A percentile compares a stretch with the other conserved stretches of the same genome.
Conservation (phyloP, 208 protist species). For the Ichthyophonus hoferi region DNA sequence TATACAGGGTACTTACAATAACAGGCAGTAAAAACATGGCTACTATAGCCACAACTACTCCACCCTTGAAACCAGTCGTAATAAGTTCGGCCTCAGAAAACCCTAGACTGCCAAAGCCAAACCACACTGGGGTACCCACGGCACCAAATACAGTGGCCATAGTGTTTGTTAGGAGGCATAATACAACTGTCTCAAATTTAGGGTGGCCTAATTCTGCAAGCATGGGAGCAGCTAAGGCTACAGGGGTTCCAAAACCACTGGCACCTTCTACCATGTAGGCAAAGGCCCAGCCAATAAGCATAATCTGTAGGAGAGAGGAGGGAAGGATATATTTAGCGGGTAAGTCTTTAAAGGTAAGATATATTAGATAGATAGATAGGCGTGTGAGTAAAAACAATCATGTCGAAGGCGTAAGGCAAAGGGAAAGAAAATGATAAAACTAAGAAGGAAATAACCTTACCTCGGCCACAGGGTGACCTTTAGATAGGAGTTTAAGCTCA, state of each 20-base stretch:
- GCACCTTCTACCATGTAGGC: conserved; percentile 18
- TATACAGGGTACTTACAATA: background rate
- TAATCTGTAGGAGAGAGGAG: too few relatives aligned
- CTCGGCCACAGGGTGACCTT: conserved; percentile 16
- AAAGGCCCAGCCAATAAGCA: conserved; percentile 22
- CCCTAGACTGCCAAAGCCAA: background rate
- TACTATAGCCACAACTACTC: background rate
- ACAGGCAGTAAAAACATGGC: background rate
- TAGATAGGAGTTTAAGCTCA: conserved; percentile 7
- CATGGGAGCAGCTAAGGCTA: conserved; percentile 27
- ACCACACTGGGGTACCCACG: conserved; percentile 33
- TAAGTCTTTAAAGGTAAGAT: too few relatives aligned
- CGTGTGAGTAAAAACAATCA: too few relatives aligned
- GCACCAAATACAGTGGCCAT: conserved; percentile 31
- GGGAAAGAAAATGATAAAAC: too few relatives aligned
- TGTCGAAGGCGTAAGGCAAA: too few relatives aligned
- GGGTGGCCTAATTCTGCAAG: conserved; percentile 23
- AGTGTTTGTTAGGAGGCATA: conserved; percentile 20
- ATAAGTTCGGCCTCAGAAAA: background rate
- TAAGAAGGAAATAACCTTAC: too few relatives aligned
- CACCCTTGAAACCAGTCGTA: conserved; percentile 20
- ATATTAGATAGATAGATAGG: too few relatives aligned
- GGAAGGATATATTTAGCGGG: too few relatives aligned
- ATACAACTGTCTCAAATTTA: background rate
- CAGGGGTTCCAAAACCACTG: conserved; percentile 26